Evolutionary conservation across 345 rosid species (phyloP), one percentile per base, ranked within the genome.

Genomic region (Acer negundo): DNA sequence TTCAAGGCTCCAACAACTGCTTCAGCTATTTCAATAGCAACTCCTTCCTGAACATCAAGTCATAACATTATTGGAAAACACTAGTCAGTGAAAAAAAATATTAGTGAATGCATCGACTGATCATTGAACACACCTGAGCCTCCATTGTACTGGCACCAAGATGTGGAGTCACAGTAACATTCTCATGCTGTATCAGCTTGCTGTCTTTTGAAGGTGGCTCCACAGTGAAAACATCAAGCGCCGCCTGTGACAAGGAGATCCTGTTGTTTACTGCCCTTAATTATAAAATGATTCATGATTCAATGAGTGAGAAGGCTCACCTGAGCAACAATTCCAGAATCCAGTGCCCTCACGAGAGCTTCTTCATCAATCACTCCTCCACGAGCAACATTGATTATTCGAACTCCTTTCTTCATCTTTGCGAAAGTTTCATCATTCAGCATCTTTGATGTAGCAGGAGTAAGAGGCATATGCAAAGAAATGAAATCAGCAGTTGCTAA

Each of bases 291-390:
- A 22, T 9, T 28, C 53, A 23, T 7, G 22, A 20, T 38, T 42
- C 44, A 46, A 55, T 64, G 10, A 3, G 17, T 7, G 16, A 56
- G 38, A 56, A 56, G 56, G 19, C 70, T 67, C 55, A 80, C 86
- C 89, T 94, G 98, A 77, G 98, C 95, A 79, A 94, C 98, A 74
- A 83, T 86, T 22, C 95, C 97, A 83, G 93, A 62, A 85, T 93
- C 94, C 70, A 93, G 72, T 19, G 98, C 97, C 85, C 94, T 88
- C 75, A 93, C 92, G 8, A 93, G 86, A 49, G 97, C 98, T 2
- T 92, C 98, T 84, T 93, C 98, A 69, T 93, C 98, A 64, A 93
- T 93, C 67, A 93, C 98, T 49, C 98, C 97, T 9, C 98, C 97
- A 75, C 94, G 98, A 76, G 98, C 97, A 78, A 93, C 98, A 82